Base-by-base conservation (phyloP, 495 filamentous ascomycete species). In the Hypoxylon fuscum region DNA sequence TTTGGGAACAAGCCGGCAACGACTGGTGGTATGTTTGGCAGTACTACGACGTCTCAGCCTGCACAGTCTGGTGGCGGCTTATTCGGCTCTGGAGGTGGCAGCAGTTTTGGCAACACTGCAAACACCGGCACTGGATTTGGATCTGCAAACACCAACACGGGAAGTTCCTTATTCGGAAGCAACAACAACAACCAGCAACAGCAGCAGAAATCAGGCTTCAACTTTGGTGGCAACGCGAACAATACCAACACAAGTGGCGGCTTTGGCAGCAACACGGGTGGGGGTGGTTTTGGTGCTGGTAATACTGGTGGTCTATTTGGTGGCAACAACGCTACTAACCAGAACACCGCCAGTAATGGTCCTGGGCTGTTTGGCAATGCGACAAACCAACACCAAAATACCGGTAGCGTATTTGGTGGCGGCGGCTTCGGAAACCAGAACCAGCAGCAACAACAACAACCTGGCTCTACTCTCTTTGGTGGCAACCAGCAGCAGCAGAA, bases 381-480 rank as follows among this genome's bases (percentile, higher is more conserved):
- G 42, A n/a, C n/a, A n/a, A 66, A 46, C 9, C 81, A 82, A 54
- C 79, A 79, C 42, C 79, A 79, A 41, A 80, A 81, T 48, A 59
- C 59, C 0, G 53, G 60, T 34, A 37, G 51, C 11, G 48, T 74
- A 25, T 72, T 72, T 18, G 66, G 63, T 42, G 46, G 32, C 73
- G 72, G 69, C 79, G 47, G 66, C 32, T 77, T 75, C 56, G 73
- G 68, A 11, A 41, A 47, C 10, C 76, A 71, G 46, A 74, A 74
- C 44, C 83, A 84, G 61, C 80, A 79, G 58, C 83, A 80, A 52
- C 83, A 84, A 59, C 80, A 79, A 59, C 83, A 80, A 52, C 83
- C 85, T 44, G 81, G 87, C 10, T 81, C 77, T 6, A 81, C 87
- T 45, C 70, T 90, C 3, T 91, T 92, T 66, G 85, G 84, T n/a